phyloP scores from a whole-genome alignment of 1,139 yeast genomes.

The Kodamaea fungicola region DNA sequence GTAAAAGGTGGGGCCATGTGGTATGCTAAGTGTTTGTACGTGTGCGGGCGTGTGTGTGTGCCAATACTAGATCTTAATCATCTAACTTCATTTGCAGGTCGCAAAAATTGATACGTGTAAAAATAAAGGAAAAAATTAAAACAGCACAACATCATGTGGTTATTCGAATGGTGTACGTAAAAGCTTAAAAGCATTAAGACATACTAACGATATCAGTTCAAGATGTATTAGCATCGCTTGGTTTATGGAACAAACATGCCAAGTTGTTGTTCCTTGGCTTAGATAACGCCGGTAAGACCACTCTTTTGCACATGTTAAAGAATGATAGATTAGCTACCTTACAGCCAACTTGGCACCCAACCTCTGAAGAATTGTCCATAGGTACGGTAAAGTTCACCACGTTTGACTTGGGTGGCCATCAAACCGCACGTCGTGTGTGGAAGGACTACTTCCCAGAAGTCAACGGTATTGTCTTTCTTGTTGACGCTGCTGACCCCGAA shows the following conservation, averaged over 20 bases:
- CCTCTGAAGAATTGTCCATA: conserved; percentile 95
- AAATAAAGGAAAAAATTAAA: conserved; percentile 1
- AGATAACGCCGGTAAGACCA: conserved; percentile 98
- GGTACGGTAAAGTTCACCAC: conserved; percentile 97
- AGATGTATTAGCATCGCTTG: conserved; percentile 89
- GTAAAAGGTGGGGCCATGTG: no score
- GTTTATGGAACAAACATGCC: conserved; percentile 97
- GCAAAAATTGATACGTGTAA: conserved; percentile 2
- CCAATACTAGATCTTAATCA: no score
- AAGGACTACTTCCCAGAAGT: conserved; percentile 99
- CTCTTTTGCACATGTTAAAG: conserved; percentile 93
- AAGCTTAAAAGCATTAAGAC: not conserved
- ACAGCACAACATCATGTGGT: conserved; percentile 27
- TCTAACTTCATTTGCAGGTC: not conserved
- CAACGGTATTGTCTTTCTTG: conserved; percentile 92
- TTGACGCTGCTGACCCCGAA: conserved; percentile 95
- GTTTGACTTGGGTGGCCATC: conserved; percentile 97
- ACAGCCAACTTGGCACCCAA: conserved; percentile 97
- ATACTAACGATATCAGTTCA: conserved; percentile 52
- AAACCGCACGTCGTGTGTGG: conserved; percentile 98
- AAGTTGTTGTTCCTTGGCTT: conserved; percentile 91
- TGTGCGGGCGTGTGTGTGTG: no score
- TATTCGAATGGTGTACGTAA: conserved; percentile 45
- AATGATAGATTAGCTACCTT: conserved; percentile 96
- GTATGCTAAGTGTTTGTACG: no score